Evolutionary conservation across 2,329 filamentous ascomycete species (phyloP), one percentile per base, ranked within the genome.

Genomic region (Alternaria sp.): DNA sequence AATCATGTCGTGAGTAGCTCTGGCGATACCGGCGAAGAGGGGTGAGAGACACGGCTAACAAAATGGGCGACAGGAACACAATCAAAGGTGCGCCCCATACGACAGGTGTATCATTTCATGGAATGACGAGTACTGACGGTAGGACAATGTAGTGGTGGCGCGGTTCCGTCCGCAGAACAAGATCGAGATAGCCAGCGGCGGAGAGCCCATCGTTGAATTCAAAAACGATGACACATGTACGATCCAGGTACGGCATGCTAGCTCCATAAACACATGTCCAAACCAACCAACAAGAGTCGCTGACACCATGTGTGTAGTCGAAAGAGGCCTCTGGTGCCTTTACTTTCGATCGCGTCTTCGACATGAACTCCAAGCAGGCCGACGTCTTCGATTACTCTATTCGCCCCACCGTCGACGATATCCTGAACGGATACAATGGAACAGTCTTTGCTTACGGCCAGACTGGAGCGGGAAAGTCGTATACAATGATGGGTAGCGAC

Each of bases 361-460:
- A 92, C 78, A 98, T 97, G 92, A 85, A 86, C 80, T 95, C 92
- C 75, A 88, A 88, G 74, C 95, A 99, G 81, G 85, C 88, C 75
- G 94, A 98, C 81, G 93, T 99, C 74, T 99, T 99, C 83, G 92
- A 98, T 81, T 99, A 95, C 83, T 98, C 95, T 42, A 98, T 99
- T 80, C 90, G 91, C 67, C 88, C 92, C 26, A 98, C 95, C 20
- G 95, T 99, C 70, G 94, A 98, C 82, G 95, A 98, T 79, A 97
- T 99, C 70, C 86, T 99, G 68, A 97, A 98, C 81, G 95, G 95
- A 67, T 99, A 99, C 87, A 99, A 99, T 83, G 95, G 94, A 77
- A 98, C 94, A 14, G 94, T 99, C 70, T 98, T 99, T 74, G 95
- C 95, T 65, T 99, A 99, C 79, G 95, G 95, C 68, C 95, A 98